These are phyloP conservation scores for Nidularia pulvinata DNA, from an alignment of 768 basidiomycete species.

Conservation along the genomic window DNA sequence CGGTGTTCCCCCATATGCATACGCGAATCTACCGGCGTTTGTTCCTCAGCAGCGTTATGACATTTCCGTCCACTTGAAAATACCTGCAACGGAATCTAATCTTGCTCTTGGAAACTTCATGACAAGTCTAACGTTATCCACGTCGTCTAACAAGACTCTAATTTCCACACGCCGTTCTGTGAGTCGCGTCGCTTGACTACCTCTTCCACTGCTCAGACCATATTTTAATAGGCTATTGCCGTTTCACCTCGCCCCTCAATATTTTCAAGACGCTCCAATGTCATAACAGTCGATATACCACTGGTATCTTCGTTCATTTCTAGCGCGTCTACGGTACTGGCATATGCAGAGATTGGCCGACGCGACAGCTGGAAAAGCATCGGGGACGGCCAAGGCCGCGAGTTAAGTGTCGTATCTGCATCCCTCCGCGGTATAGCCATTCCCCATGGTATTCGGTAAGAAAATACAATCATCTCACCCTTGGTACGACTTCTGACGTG, in stretches of 20 bases:
- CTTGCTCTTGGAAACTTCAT: slow-evolving; percentile 85
- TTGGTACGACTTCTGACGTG: neutral
- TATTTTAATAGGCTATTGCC: slow-evolving; percentile 54
- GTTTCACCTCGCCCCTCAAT: slow-evolving; percentile 40
- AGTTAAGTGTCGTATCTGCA: slow-evolving; percentile 67
- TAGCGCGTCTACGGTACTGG: slow-evolving; percentile 45
- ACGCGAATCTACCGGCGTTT: slow-evolving; percentile 47
- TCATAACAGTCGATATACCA: slow-evolving; percentile 49
- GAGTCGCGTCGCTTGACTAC: slow-evolving; percentile 21
- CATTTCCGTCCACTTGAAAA: slow-evolving; percentile 60
- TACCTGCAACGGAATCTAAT: slow-evolving; percentile 71
- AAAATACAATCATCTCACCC: neutral
- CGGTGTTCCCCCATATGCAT: slow-evolving; percentile 62
- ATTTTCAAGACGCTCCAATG: slow-evolving; percentile 35
- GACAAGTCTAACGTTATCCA: slow-evolving; percentile 61
- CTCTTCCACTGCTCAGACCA: too few relatives aligned
- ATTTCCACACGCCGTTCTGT: slow-evolving; percentile 64
- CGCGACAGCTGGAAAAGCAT: slow-evolving; percentile 71
- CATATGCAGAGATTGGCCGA: slow-evolving; percentile 74
- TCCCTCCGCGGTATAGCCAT: slow-evolving; percentile 60
- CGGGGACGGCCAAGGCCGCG: slow-evolving; percentile 70
- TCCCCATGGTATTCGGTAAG: slow-evolving; percentile 72
- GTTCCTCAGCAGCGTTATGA: slow-evolving; percentile 72
- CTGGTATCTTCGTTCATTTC: slow-evolving; percentile 57
- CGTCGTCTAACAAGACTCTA: slow-evolving; percentile 64